Evolutionary conservation across 345 rosid species (phyloP).

Genomic region (Raphanus raphanistrum): DNA sequence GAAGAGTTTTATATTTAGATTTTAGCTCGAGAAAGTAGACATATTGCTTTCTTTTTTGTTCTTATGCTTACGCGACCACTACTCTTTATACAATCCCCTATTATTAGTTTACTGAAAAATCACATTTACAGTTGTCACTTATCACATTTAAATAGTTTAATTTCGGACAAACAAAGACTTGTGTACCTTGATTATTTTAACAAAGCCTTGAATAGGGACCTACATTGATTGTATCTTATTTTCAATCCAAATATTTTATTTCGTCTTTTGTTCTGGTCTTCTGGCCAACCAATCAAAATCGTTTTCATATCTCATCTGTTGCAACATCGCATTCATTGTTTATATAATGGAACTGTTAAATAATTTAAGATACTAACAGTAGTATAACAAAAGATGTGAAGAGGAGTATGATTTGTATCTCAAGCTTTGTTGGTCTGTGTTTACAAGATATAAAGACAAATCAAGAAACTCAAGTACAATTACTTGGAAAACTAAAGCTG

Average conservation of each 20-base stretch:
- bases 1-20: neutral
- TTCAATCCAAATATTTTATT: neutral
- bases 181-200: neutral
- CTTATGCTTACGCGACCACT: constrained; percentile 6
- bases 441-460: neutral
- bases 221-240: constrained; percentile 16
- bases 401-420: neutral
- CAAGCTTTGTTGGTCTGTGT: neutral
- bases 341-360: neutral
- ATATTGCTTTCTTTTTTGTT: constrained; percentile 1
- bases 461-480: neutral
- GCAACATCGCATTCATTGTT: constrained; percentile 16
- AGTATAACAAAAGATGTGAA: neutral
- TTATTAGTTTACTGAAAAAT: neutral
- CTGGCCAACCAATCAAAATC: constrained; percentile 13
- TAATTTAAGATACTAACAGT: neutral
- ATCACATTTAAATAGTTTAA: neutral
- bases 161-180: neutral
- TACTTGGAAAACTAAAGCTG: neutral
- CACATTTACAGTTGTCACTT: neutral
- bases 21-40: too few species aligned
- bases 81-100: neutral
- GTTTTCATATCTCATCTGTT: constrained; percentile 17
- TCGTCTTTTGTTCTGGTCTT: neutral
- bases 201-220: neutral